Base-by-base conservation (phyloP, 805 yeast genomes). In the Starmerella kuoi region DNA sequence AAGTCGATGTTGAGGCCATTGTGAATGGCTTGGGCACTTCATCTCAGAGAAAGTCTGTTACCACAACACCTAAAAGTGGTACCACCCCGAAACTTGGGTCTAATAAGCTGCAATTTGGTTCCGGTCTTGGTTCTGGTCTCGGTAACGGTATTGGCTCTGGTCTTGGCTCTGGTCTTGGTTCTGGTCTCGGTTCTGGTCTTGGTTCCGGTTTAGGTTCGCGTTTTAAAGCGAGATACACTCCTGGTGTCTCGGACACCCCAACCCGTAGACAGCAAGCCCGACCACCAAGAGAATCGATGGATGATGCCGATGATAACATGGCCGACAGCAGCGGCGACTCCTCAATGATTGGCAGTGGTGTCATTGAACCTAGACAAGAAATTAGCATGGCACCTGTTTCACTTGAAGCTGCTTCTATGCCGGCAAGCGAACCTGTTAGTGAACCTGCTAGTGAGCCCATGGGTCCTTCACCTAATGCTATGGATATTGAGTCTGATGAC, bases 1-100 rank as follows among this genome's bases (percentile, higher is more conserved):
- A 23, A 6, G 41, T 37, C 7, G 45, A 42, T 24, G 36, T 39
- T 8, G 44, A 45, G 14, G 45, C 43, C 26, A 31, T 45, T 25
- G 23, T 45, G 22, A 41, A 31, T 33, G 32, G 35, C 14, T 20
- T 45, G 12, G 48, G 33, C 18, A 7, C 28, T 25, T 11, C 9
- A 14, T 11, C 9, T 25, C 28, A 9, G 9, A 14, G 14, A 14
- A 25, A 25, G 28, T 11, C 12, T 25, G 9, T 25, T 25, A 14
- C 9, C 28, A 25, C 28, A 25, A 9, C 28, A 9, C 12, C 28
- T 25, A 9, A 14, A 25, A 25, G 12, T 9, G 14, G 28, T 14
- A 9, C 14, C 14, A n/a, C n/a, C n/a, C n/a, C n/a, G n/a, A n/a
- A n/a, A n/a, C n/a, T n/a, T n/a, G n/a, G n/a, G n/a, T 14, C 28